A percentile compares a stretch with the other conserved stretches of the same genome.
Conservation (phyloP, 441 rosid species). For the Syzygium syzygioides region DNA sequence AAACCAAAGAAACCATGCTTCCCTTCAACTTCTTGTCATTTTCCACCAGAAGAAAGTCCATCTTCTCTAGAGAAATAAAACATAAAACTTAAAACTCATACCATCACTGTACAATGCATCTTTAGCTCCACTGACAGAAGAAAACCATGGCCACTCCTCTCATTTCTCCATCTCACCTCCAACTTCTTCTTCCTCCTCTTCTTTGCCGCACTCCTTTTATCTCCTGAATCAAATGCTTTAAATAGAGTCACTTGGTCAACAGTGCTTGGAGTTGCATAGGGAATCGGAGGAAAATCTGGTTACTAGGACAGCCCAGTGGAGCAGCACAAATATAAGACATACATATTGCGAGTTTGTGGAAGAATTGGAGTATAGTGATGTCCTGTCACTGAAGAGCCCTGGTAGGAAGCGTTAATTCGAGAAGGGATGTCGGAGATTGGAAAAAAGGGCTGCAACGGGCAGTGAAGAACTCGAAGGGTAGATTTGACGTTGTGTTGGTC, state of each 20-base stretch:
- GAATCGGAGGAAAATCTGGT: neutral
- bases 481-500: neutral
- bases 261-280: neutral
- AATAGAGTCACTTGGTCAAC: neutral
- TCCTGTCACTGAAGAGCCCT: neutral
- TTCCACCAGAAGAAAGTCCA: neutral
- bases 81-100: neutral
- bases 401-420: neutral
- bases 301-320: neutral
- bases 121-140: neutral
- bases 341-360: neutral
- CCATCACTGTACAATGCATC: neutral
- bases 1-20: neutral
- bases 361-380: neutral
- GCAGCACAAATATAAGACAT: neutral
- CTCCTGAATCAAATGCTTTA: neutral
- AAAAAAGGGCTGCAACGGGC: neutral
- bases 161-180: slow-evolving; percentile 10
- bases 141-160: neutral
- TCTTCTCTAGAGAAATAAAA: neutral
- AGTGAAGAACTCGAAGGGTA: neutral
- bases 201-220: slow-evolving; percentile 12
- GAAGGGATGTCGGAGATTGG: neutral
- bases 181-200: slow-evolving; percentile 15
- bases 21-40: neutral